Percentiles rank a stretch among this genome's conserved stretches.
Evolutionary conservation across 1,284 basidiomycete genomes (phyloP).

Genomic region (Polyporus tsugae): DNA sequence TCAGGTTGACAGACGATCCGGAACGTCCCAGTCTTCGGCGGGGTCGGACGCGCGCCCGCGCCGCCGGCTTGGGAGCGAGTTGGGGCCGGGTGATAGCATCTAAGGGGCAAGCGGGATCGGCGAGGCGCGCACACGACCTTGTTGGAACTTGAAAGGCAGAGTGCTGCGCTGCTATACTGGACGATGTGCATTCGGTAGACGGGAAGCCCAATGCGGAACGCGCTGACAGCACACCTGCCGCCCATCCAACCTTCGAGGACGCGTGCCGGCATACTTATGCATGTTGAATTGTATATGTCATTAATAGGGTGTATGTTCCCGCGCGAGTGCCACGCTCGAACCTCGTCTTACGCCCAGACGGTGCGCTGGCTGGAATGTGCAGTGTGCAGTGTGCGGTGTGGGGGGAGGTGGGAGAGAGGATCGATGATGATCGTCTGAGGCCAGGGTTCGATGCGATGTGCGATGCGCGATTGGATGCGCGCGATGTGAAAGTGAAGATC

Average conservation of each 20-base stretch:
- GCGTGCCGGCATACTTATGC: background rate
- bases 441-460: background rate
- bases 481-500: conserved; percentile 21
- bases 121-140: background rate
- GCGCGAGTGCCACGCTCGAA: background rate
- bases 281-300: background rate
- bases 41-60: background rate
- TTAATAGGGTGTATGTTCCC: background rate
- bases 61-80: background rate
- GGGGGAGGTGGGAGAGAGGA: conserved; percentile 5
- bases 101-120: conserved; percentile 1
- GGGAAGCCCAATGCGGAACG: background rate
- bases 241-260: background rate
- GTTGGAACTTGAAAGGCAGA: background rate
- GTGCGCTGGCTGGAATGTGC: background rate
- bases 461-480: conserved; percentile 15
- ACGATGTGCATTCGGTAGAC: background rate
- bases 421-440: conserved; percentile 17
- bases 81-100: background rate
- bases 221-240: background rate
- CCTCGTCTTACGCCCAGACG: background rate
- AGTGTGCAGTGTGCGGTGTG: background rate
- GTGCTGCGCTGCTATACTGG: background rate
- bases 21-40: background rate
- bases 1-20: background rate